Percentiles rank a stretch among this genome's conserved stretches.
Conservation (phyloP, 768 basidiomycete species). For the Termitomyces sp. region DNA sequence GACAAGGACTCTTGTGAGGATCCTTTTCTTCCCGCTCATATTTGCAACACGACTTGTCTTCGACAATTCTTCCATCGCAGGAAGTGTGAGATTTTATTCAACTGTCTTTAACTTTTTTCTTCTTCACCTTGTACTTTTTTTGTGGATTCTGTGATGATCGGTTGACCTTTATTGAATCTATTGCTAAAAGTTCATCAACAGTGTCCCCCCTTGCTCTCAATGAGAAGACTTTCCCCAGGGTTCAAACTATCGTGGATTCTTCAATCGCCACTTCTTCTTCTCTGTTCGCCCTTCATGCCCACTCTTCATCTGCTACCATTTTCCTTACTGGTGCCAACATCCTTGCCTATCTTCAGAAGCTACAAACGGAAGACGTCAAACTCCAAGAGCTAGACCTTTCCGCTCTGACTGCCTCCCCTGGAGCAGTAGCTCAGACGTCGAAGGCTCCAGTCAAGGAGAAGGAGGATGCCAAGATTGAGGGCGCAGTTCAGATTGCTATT, state of each 20-base stretch:
- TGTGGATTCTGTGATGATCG: background rate
- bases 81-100: background rate
- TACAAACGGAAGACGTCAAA: conserved; percentile 63
- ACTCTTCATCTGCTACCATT: conserved; percentile 63
- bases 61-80: background rate
- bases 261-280: conserved; percentile 68
- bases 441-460: conserved; percentile 48
- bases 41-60: background rate
- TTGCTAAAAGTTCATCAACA: conserved; percentile 23
- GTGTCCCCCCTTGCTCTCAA: conserved; percentile 81
- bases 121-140: background rate
- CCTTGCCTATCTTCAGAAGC: conserved; percentile 58
- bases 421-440: conserved; percentile 32
- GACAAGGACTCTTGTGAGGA: conserved; percentile 81
- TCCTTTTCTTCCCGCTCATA: background rate
- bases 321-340: conserved; percentile 81
- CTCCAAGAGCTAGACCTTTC: conserved; percentile 73
- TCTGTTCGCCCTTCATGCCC: conserved; percentile 71
- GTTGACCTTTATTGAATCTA: conserved; percentile 12
- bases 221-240: conserved; percentile 58
- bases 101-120: background rate
- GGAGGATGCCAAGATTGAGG: conserved; percentile 79
- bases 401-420: conserved; percentile 37
- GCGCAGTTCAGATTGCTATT: conserved; percentile 87
- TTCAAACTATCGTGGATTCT: conserved; percentile 71